Evolutionary conservation across 495 filamentous ascomycete genomes (phyloP), one percentile per base, ranked within the genome.

Genomic region (Penicillium malachiteum): DNA sequence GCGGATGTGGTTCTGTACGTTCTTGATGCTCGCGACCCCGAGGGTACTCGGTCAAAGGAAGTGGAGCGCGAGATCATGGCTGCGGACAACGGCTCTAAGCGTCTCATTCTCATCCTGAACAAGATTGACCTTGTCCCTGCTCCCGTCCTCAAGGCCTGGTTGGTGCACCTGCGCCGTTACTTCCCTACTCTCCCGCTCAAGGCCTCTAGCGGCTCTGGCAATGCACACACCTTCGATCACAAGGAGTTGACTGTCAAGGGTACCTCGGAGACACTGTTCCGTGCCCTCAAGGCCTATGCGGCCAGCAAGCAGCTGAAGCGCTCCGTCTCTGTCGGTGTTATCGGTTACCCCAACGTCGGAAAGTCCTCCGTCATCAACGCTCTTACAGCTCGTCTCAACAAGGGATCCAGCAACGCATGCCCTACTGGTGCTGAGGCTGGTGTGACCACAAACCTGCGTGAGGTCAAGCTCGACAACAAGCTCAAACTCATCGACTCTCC

Each of bases 281-380:
- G 85, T 49, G 87, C 92, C 1, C 84, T 97, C 44, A 97, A 97
- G 77, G 84, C 88, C 30, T 96, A 89, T 69, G 90, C 92, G n/a
- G 83, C 88, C 55, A 79, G 81, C 54, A 88, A 87, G 71, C 85
- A 92, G 60, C 77, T 96, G 58, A 95, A 95, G 78, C 87, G 93
- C 44, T 86, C 92, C 49, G 85, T 94, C 66, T 90, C 87, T 42
- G 92, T 97, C 52, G 93, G 93, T 59, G 87, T 97, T 44, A 92
- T 97, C 64, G 93, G 93, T 40, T 96, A 96, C 74, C 93, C 93
- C 56, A 97, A 97, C 72, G 93, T 96, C 57, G 93, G 93, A 69
- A 97, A 97, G 73, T 96, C 91, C 13, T 96, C 91, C 44, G 90
- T 97, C 57, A 96, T 97, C 81, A 97, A 97, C 69, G 88, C 91